Percentiles rank a stretch among this genome's conserved stretches.
These are phyloP conservation scores for Cucurbita moschata DNA, from an alignment of 306 rosid genomes.

Conservation along the genomic window DNA sequence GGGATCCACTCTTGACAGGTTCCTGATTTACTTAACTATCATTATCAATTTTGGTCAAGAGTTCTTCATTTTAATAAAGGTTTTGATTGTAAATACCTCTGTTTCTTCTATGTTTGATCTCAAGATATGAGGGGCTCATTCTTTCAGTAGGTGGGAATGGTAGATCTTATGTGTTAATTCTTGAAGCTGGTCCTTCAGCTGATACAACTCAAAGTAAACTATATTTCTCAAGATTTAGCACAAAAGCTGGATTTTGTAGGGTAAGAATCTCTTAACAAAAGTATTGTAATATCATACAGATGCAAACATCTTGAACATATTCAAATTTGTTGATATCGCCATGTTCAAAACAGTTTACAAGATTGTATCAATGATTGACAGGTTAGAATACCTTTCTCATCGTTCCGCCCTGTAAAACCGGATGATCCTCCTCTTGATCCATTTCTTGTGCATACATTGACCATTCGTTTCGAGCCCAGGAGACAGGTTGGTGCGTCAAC, in stretches of 20 bases:
- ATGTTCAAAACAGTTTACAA: not conserved
- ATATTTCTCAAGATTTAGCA: slow-evolving; percentile 71
- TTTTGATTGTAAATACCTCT: slow-evolving; percentile 1
- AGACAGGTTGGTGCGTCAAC: slow-evolving; percentile 54
- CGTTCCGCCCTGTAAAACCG: slow-evolving; percentile 85
- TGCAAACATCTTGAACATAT: not conserved
- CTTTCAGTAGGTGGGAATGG: slow-evolving; percentile 98
- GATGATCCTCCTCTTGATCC: slow-evolving; percentile 86
- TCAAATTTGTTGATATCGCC: not conserved
- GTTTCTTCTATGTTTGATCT: slow-evolving; percentile 3
- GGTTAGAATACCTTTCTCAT: slow-evolving; percentile 90
- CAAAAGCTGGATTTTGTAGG: slow-evolving; percentile 95
- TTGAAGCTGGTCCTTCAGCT: slow-evolving; percentile 73
- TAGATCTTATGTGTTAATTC: slow-evolving; percentile 70
- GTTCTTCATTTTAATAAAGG: not conserved
- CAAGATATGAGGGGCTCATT: slow-evolving; percentile 88
- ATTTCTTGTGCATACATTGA: slow-evolving; percentile 84
- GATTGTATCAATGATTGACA: slow-evolving; percentile 23
- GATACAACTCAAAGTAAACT: slow-evolving; percentile 77
- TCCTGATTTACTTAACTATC: not conserved
- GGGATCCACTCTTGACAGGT: slow-evolving; percentile 93
- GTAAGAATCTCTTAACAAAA: slow-evolving; percentile 22
- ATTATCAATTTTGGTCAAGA: not conserved
- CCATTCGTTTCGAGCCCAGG: slow-evolving; percentile 95
- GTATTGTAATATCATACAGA: not conserved